Percentiles rank a stretch among this genome's conserved stretches.
Evolutionary conservation across 2,329 filamentous ascomycete genomes (phyloP).

Genomic region (Cephalotrichum gorgonifer): DNA sequence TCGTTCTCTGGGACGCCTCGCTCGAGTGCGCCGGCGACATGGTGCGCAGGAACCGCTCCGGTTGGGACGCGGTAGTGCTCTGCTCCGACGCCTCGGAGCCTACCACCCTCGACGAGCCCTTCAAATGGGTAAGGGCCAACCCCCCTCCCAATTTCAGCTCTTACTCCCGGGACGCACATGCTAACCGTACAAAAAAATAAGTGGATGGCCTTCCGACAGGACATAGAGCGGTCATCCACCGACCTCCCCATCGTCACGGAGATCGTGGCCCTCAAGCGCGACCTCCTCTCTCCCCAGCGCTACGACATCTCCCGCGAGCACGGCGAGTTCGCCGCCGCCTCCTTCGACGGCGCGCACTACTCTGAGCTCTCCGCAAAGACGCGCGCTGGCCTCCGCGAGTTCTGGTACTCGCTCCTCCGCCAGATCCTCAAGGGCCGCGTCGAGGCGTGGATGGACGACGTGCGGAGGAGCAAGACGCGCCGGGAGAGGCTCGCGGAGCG

Average conservation of each 20-base stretch:
- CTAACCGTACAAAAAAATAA: no score
- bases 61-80: conserved; percentile 2
- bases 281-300: not conserved
- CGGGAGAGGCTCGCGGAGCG: not conserved
- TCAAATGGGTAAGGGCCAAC: not conserved
- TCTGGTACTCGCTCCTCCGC: conserved; percentile 62
- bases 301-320: not conserved
- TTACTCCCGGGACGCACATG: no score
- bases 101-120: not conserved
- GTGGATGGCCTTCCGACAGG: not conserved
- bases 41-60: not conserved
- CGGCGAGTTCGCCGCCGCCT: not conserved
- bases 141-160: not conserved
- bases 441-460: not conserved
- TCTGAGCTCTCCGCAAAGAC: conserved; percentile 1
- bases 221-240: not conserved
- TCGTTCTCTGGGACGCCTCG: not conserved
- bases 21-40: not conserved
- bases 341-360: not conserved
- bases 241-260: not conserved
- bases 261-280: not conserved
- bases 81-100: not conserved
- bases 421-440: conserved; percentile 71
- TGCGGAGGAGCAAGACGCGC: not conserved
- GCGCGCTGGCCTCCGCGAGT: conserved; percentile 54